Percentiles rank a stretch among this genome's conserved stretches.
phyloP scores from a whole-genome alignment of 176 grass and related monocot genomes.

The Aegilops tauschii region DNA sequence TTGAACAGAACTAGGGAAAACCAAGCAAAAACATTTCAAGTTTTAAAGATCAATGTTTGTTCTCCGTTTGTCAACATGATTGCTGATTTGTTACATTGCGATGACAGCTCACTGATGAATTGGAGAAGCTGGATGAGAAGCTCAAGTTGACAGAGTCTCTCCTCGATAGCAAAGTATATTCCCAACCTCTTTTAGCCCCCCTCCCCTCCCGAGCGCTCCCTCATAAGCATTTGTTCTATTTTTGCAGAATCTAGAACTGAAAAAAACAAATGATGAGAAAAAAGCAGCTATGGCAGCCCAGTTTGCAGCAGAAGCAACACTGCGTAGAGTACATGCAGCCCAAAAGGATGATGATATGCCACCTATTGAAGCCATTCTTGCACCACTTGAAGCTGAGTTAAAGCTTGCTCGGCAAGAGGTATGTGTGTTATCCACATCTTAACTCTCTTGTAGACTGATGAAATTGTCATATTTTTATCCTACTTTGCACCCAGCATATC shows the following conservation, averaged over 20 bases:
- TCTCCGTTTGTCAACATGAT: not conserved
- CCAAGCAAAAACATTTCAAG: not conserved
- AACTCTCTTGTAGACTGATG: not conserved
- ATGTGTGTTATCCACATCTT: constrained; percentile 17
- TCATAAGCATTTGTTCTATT: constrained; percentile 20
- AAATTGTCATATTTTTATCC: constrained; percentile 10
- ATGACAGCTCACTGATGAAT: constrained; percentile 65
- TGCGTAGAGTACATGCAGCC: constrained; percentile 87
- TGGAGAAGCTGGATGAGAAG: constrained; percentile 71
- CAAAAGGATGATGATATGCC: constrained; percentile 99
- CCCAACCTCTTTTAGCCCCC: not conserved
- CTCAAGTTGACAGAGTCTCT: constrained; percentile 78
- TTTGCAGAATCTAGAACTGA: constrained; percentile 92
- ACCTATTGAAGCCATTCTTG: constrained; percentile 97
- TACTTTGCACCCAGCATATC: not conserved
- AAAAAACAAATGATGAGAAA: constrained; percentile 95
- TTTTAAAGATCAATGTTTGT: not conserved
- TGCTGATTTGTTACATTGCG: constrained; percentile 24
- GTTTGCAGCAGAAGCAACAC: constrained; percentile 91
- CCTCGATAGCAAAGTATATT: constrained; percentile 75
- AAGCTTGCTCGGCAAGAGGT: constrained; percentile 93
- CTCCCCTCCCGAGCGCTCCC: not conserved
- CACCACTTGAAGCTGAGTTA: constrained; percentile 94
- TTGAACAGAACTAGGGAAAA: constrained; percentile 3
- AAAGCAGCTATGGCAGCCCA: constrained; percentile 86